phyloP scores from a whole-genome alignment of 129 eudicot genomes.

The Escallonia herrerae region DNA sequence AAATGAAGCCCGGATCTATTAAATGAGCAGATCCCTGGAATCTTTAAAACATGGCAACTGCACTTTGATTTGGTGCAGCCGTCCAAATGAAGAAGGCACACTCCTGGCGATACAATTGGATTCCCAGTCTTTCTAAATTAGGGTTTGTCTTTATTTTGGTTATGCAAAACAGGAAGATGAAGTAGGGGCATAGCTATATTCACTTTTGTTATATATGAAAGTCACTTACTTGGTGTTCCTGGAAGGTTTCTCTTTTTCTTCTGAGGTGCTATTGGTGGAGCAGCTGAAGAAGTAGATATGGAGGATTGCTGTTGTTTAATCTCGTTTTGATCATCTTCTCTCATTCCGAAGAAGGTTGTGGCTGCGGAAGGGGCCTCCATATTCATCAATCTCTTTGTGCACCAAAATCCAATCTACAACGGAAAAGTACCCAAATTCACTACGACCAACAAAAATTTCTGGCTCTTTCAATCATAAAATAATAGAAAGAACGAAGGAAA shows the following conservation, averaged over 20 bases:
- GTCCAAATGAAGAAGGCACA: no score
- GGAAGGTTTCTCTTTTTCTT: conserved; percentile 69
- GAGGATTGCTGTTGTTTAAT: conserved; percentile 25
- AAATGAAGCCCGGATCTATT: no score
- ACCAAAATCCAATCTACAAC: conserved; percentile 6
- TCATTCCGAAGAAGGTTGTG: conserved; percentile 34
- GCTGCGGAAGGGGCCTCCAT: conserved; percentile 65
- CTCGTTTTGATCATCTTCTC: conserved; percentile 47
- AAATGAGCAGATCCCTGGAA: no score
- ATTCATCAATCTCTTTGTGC: conserved; percentile 3
- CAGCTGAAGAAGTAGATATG: conserved; percentile 30
- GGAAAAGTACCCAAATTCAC: neutral
- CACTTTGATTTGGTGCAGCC: no score
- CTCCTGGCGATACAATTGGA: no score
- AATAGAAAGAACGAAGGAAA: conserved; percentile 7
- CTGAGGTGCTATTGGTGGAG: conserved; percentile 25
- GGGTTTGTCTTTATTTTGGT: no score
- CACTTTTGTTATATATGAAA: no score
- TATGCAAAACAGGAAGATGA: no score
- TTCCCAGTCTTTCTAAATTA: no score
- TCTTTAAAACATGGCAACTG: no score
- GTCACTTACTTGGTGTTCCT: conserved; percentile 77
- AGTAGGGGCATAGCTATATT: no score
- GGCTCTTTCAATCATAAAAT: conserved; percentile 1
- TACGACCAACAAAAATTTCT: neutral